These are phyloP conservation scores for Penicillium waksmanii DNA, from an alignment of 495 filamentous ascomycete species.

Conservation along the genomic window DNA sequence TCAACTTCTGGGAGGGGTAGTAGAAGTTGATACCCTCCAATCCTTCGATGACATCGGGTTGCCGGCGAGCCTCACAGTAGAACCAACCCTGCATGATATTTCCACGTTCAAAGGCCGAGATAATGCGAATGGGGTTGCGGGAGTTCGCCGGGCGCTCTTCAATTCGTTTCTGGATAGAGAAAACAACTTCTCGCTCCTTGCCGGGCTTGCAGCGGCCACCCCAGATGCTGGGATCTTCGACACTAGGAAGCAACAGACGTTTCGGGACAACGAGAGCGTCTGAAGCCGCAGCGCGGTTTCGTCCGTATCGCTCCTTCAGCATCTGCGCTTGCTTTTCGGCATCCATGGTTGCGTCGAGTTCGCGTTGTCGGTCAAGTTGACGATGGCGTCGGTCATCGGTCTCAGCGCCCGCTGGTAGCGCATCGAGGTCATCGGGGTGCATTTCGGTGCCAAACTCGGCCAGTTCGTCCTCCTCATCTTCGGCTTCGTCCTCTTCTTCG, in stretches of 20 bases:
- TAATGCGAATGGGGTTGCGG: slow-evolving; percentile 76
- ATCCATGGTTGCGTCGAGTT: slow-evolving; percentile 81
- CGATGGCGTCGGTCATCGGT: slow-evolving; percentile 90
- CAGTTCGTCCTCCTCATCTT: slow-evolving; percentile 84
- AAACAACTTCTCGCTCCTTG: slow-evolving; percentile 90
- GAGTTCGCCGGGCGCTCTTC: slow-evolving; percentile 72
- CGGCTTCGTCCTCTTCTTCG: slow-evolving; percentile 89
- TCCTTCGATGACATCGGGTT: slow-evolving; percentile 80
- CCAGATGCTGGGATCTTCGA: slow-evolving; percentile 96
- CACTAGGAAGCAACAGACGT: slow-evolving; percentile 85
- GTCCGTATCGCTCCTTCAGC: slow-evolving; percentile 81
- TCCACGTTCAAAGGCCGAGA: slow-evolving; percentile 86
- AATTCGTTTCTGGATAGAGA: slow-evolving; percentile 82
- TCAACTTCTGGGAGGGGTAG: slow-evolving; percentile 80
- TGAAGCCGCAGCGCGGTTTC: slow-evolving; percentile 58
- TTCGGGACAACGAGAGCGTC: slow-evolving; percentile 77
- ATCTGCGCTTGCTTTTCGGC: slow-evolving; percentile 90
- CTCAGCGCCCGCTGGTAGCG: slow-evolving; percentile 76
- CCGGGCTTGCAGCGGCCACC: slow-evolving; percentile 89
- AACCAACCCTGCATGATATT: slow-evolving; percentile 89
- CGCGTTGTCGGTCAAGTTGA: slow-evolving; percentile 89
- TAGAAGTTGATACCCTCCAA: slow-evolving; percentile 82
- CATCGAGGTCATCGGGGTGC: slow-evolving; percentile 86
- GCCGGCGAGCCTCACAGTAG: slow-evolving; percentile 88
- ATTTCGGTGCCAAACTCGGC: slow-evolving; percentile 86